Base-by-base conservation (phyloP, 179 eudicot genomes). In the Heliamphora pulchella region DNA sequence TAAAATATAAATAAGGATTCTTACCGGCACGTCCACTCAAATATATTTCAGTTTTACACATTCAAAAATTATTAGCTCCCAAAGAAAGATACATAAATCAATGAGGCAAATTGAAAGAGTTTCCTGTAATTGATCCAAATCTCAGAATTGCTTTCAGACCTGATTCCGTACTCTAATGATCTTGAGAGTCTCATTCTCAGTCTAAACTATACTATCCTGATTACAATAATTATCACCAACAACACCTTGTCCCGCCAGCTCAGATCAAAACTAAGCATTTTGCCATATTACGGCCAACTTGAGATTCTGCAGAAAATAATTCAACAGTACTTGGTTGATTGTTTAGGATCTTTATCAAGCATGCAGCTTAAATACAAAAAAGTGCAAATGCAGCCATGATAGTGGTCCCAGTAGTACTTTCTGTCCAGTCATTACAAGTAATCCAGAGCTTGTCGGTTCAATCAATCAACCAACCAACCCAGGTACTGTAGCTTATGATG, bases 201-300 rank as follows among this genome's bases (percentile, higher is more conserved):
- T 31, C 54, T 14, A 31, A 55, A 55, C 48, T 74, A 55, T 53
- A 13, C 11, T 5, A 54, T 5, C 0, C 15, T 51, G 14, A 18
- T 22, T 54, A 75, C 8, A 39, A 75, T 75, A 59, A 75, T 58
- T 53, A 59, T 75, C 41, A 59, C 78, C 51, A 75, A 43, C 54
- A 48, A 20, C 22, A 59, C 22, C 78, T 58, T 8, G 68, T 44
- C 68, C 48, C 8, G 17, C 39, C 53, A 6, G 67, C 67, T 75
- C 68, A 59, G 67, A 44, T 39, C 65, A 74, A 73, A 39, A 44
- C 57, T 14, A 31, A 15, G 5, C 64, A 41, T 5, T 39, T 41
- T 55, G 22, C 53, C 65, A 57, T 55, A 39, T 58, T 15, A 0
- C 5, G 59, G 8, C 13, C 54, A 64, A 64, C 1, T 31, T 22